These are phyloP conservation scores for Lobosporangium transversale DNA, from an alignment of 192 early-diverging fungal genomes.

Conservation along the genomic window DNA sequence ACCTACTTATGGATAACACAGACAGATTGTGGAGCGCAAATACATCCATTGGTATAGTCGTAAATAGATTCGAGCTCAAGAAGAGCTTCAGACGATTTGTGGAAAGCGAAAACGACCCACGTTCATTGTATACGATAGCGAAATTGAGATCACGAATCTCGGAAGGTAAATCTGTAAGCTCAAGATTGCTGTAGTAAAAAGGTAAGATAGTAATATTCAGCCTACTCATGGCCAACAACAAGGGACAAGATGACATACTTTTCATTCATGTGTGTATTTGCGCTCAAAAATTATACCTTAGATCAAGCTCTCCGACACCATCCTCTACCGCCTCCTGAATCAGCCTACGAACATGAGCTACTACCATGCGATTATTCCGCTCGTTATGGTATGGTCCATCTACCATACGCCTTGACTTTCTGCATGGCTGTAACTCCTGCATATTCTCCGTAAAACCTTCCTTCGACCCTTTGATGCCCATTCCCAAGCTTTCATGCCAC, in stretches of 20 bases:
- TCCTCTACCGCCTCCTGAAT: constrained; percentile 51
- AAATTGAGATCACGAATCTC: constrained; percentile 43
- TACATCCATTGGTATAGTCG: constrained; percentile 43
- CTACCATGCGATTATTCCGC: constrained; percentile 29
- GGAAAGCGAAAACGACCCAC: constrained; percentile 41
- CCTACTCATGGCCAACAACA: too few relatives aligned
- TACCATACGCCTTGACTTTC: constrained; percentile 30
- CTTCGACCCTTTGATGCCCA: neutral
- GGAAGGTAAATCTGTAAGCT: constrained; percentile 34
- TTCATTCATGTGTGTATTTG: too few relatives aligned
- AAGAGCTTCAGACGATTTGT: constrained; percentile 55
- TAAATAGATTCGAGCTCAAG: constrained; percentile 54
- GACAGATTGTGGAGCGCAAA: constrained; percentile 57
- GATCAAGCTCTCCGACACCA: constrained; percentile 41
- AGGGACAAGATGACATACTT: too few relatives aligned
- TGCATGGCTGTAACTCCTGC: constrained; percentile 23
- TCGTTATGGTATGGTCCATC: constrained; percentile 35
- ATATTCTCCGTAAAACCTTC: constrained; percentile 14
- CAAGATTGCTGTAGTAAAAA: constrained; percentile 25
- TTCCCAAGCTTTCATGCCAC: constrained; percentile 11
- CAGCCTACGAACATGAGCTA: constrained; percentile 38
- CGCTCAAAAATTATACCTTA: constrained; percentile 38
- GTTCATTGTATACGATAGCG: constrained; percentile 43
- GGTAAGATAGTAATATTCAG: neutral
- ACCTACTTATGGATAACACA: constrained; percentile 60